Evolutionary conservation across 768 basidiomycete genomes (phyloP), one percentile per base, ranked within the genome.

Genomic region (Russula griseocarnosa): DNA sequence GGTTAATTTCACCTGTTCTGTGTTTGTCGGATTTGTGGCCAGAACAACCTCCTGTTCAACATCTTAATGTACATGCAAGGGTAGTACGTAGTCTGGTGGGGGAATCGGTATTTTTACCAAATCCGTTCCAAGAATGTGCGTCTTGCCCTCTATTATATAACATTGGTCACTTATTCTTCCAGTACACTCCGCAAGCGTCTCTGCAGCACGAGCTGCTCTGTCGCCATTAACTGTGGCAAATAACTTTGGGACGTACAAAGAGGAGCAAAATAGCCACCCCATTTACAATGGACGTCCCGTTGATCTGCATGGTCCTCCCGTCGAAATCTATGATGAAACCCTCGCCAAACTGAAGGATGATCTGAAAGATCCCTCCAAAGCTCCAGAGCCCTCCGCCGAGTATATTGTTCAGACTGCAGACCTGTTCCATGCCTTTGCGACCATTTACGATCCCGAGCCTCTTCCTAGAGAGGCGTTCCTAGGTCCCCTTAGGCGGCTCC

Each of bases 41-140:
- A 16, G 38, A 40, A 40, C 38, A 5, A 40, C 38, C 38, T 40
- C 38, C 38, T 16, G 38, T 14, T 40, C 38, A 6, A 16, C 38
- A 6, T 11, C 14, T 40, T 16, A 14, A 40, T 40, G 0, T 40
- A 40, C 5, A 40, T 40, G 38, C 16, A 16, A 99, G 77, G 0
- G 87, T 82, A 38, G 10, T 10, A 34, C 77, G 72, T 0, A 95
- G 94, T 18, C 3, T 13, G 14, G 4, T 34, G 10, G 1, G 14
- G 36, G 14, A 14, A 5, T 5, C 14, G 3, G 6, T 6, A 14
- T 4, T 14, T 14, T 14, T 38, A 14, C 16, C 38, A 8, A 18
- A 18, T 9, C 18, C 42, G 3, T 44, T 20, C 42, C 20, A 20
- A 44, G 20, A 44, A n/a, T 9, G 42, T 44, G 20, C 42, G 42